phyloP scores from a whole-genome alignment of 2,329 filamentous ascomycete species.

The Cryphonectria parasitica region DNA sequence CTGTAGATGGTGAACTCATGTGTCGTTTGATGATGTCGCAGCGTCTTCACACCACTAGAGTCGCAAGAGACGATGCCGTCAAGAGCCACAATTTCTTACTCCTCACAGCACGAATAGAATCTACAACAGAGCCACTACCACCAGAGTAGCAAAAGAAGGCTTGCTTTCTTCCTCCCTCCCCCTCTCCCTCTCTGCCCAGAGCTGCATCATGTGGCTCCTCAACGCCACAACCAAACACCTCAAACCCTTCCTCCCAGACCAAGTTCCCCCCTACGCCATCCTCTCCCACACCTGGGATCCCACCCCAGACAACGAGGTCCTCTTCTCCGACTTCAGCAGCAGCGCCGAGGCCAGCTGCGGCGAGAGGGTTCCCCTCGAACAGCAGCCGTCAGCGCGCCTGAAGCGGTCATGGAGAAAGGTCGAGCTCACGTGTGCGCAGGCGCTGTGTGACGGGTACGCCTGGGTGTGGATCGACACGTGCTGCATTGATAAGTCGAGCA shows the following conservation, averaged over 20 bases:
- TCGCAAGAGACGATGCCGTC: no score
- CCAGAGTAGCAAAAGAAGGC: background rate
- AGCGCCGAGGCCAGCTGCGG: no score
- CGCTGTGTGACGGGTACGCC: background rate
- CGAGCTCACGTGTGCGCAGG: background rate
- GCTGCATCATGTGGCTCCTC: slow-evolving; percentile 2
- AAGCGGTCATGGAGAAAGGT: slow-evolving; percentile 10
- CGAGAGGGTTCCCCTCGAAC: background rate
- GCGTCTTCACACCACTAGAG: background rate
- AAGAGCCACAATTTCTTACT: no score
- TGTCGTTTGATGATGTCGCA: background rate
- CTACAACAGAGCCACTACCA: no score
- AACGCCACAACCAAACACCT: slow-evolving; percentile 12
- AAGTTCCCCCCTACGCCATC: slow-evolving; percentile 2
- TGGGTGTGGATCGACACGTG: slow-evolving; percentile 25
- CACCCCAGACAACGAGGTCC: slow-evolving; percentile 5
- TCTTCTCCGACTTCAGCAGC: background rate
- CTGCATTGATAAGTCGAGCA: slow-evolving; percentile 29
- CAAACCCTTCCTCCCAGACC: background rate
- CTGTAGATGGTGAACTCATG: background rate
- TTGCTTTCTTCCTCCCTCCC: no score
- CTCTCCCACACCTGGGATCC: slow-evolving; percentile 10
- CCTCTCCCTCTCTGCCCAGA: no score
- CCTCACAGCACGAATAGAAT: no score
- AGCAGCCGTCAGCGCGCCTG: background rate